Evolutionary conservation across 2,329 filamentous ascomycete genomes (phyloP), one percentile per base, ranked within the genome.

Genomic region (Neoarthrinium moseri): DNA sequence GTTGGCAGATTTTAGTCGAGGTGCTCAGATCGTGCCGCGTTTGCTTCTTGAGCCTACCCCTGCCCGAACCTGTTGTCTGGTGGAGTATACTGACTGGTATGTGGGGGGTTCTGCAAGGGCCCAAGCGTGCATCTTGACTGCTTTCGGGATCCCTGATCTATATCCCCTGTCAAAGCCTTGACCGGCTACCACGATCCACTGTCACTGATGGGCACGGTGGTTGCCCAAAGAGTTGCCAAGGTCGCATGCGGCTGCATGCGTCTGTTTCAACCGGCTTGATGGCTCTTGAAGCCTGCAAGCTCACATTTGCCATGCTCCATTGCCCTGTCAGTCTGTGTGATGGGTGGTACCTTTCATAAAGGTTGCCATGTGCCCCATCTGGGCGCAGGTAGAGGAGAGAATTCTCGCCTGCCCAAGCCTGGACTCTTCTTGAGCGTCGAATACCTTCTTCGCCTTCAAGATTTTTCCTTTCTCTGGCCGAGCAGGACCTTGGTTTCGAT

Each of bases 401-500:
- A 18, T 15, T 12, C n/a, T 34, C n/a, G 32, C 13, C 18, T 8
- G 18, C 32, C 32, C 32, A 8, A 15, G 32, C 32, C 8, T 34
- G 32, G n/a, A 34, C 13, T 12, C 32, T 34, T 8, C 18, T 15
- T 12, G n/a, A 12, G 18, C n/a, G 13, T 34, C n/a, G 18, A 34
- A 11, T 29, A 38, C 23, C 11, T n/a, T 29, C 8, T 29, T 20
- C 17, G 23, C 38, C 30, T 33, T 12, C 27, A 20, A 21, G 40
- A 27, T 10, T 18, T 36, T 36, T 44, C 22, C 30, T 33, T 39
- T 45, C 43, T 32, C 29, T 11, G 26, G 18, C 43, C 43, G 35
- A 45, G 35, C 43, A 7, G 43, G 43, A 38, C 18, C 34, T 44
- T 44, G 41, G 41, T 37, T 22, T 11, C 27, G 15, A 10, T 38